A percentile compares a stretch with the other conserved stretches of the same genome.
Evolutionary conservation across 768 basidiomycete species (phyloP).

Genomic region (Mycena capillaripes): DNA sequence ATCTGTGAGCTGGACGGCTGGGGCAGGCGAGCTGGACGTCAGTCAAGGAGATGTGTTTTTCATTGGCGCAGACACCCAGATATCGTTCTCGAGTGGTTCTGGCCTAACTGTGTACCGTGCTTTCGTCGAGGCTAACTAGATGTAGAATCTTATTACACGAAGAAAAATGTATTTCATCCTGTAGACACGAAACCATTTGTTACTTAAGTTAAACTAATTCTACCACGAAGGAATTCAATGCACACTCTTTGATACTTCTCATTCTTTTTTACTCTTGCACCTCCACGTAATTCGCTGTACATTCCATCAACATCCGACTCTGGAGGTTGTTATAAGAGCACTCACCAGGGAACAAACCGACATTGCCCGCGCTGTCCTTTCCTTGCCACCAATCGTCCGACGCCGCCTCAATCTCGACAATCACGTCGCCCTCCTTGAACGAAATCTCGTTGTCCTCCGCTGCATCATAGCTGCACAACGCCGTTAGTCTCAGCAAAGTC

Average conservation of each 20-base stretch:
- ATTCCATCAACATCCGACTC: slow-evolving; percentile 6
- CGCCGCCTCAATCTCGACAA: slow-evolving; percentile 83
- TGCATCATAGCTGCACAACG: slow-evolving; percentile 81
- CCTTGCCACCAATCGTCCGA: slow-evolving; percentile 95
- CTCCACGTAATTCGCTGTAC: slow-evolving; percentile 50
- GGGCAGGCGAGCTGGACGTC: slow-evolving; percentile 53
- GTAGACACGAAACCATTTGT: too few relatives aligned
- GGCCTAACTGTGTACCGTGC: slow-evolving; percentile 76
- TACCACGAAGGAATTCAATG: too few relatives aligned
- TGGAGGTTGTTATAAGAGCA: slow-evolving; percentile 15
- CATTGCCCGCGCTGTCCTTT: slow-evolving; percentile 63
- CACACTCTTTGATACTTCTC: neutral
- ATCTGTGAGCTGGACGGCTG: slow-evolving; percentile 62
- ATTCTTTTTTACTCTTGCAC: slow-evolving; percentile 42
- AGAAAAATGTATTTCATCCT: slow-evolving; percentile 26
- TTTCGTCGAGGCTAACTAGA: slow-evolving; percentile 62
- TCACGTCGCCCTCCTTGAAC: slow-evolving; percentile 86
- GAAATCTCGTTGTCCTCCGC: slow-evolving; percentile 92
- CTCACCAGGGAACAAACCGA: slow-evolving; percentile 85
- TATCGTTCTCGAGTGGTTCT: slow-evolving; percentile 62
- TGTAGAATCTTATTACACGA: neutral
- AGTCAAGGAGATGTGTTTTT: slow-evolving; percentile 84
- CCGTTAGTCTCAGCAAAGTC: neutral
- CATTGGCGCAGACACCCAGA: slow-evolving; percentile 76
- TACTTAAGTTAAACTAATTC: too few relatives aligned